phyloP scores from a whole-genome alignment of 2,329 filamentous ascomycete genomes.

The Aspergillus oerlinghausenensis region DNA sequence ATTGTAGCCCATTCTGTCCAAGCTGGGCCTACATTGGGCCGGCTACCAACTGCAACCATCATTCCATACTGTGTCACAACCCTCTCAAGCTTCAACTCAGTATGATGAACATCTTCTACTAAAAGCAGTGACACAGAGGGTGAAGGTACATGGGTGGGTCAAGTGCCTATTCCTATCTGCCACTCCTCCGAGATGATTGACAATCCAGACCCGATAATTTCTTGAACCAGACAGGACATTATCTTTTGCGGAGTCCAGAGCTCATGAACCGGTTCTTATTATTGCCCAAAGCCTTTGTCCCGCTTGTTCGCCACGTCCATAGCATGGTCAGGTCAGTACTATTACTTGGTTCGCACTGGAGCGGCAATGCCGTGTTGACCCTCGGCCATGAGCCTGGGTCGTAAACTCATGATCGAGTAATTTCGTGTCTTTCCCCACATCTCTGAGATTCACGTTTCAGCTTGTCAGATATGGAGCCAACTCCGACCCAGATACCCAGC shows the following conservation, averaged over 20 bases:
- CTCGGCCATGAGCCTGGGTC: background rate
- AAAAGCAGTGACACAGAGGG: background rate
- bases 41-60: background rate
- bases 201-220: background rate
- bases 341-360: background rate
- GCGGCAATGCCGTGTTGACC: background rate
- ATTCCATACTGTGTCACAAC: background rate
- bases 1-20: background rate
- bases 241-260: background rate
- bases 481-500: background rate
- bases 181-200: background rate
- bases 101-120: background rate
- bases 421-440: conserved; percentile 10
- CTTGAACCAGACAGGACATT: background rate
- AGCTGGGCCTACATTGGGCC: background rate
- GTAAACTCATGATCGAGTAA: background rate
- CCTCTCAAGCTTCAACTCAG: background rate
- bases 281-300: background rate
- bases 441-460: conserved; percentile 10
- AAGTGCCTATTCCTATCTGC: too few species aligned
- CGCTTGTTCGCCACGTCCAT: background rate
- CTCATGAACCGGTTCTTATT: background rate
- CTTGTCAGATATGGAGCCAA: conserved; percentile 8
- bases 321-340: background rate
- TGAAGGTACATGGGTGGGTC: background rate